A percentile compares a stretch with the other conserved stretches of the same genome.
These are phyloP conservation scores for Tetrapyrgos nigripes DNA, from an alignment of 1,284 basidiomycete species.

Conservation along the genomic window DNA sequence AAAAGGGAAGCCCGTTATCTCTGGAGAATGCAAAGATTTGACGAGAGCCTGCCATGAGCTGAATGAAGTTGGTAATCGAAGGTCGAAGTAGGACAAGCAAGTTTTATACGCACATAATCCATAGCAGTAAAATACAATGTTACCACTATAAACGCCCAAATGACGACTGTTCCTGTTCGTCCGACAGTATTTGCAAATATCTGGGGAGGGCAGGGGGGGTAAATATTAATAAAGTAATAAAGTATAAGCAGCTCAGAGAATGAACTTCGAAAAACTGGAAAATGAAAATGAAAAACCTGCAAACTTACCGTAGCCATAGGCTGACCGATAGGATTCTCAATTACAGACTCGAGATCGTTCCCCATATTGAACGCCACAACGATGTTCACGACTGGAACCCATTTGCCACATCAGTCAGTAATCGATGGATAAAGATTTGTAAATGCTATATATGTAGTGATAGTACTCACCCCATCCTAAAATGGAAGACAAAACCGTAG, in stretches of 20 bases:
- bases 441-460: background rate
- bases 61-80: background rate
- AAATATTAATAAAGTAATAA: too few species aligned
- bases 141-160: conserved; percentile 15
- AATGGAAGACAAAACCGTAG: conserved; percentile 4
- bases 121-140: conserved; percentile 13
- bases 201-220: background rate
- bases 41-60: conserved; percentile 15
- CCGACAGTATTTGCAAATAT: conserved; percentile 15
- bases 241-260: background rate
- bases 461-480: conserved; percentile 9
- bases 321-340: conserved; percentile 14
- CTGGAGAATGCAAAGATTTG: conserved; percentile 17
- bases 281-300: background rate
- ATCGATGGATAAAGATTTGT: background rate
- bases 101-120: conserved; percentile 6
- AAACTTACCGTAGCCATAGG: conserved; percentile 19
- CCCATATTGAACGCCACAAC: conserved; percentile 18
- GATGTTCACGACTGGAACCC: conserved; percentile 17
- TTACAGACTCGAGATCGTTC: conserved; percentile 12
- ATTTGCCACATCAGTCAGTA: too few species aligned
- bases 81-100: background rate
- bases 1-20: conserved; percentile 12
- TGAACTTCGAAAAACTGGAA: background rate
- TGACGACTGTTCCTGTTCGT: conserved; percentile 10